Percentiles rank a stretch among this genome's conserved stretches.
phyloP scores from a whole-genome alignment of 768 basidiomycete genomes.

The Omphalotus guepiniiformis region DNA sequence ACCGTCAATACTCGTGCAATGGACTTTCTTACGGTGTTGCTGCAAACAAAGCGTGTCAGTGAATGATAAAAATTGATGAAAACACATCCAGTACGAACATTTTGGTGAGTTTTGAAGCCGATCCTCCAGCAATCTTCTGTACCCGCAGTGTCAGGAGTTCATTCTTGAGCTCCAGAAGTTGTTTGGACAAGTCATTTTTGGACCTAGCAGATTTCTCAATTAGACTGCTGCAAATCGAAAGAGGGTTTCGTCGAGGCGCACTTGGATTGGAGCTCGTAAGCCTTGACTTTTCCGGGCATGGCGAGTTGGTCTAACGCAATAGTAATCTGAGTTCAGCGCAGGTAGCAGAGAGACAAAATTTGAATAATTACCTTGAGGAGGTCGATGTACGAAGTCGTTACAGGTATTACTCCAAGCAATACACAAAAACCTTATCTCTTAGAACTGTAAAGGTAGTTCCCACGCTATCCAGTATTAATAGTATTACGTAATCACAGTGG shows the following conservation, averaged over 20 bases:
- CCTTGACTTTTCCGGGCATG: conserved; percentile 92
- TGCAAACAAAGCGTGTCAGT: conserved; percentile 26
- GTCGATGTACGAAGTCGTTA: no score
- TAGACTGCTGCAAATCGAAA: conserved; percentile 11
- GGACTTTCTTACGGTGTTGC: conserved; percentile 95
- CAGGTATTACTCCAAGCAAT: no score
- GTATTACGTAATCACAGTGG: no score
- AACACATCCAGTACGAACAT: conserved; percentile 59
- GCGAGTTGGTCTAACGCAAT: conserved; percentile 39
- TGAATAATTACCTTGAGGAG: no score
- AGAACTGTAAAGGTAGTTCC: no score
- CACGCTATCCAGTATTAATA: no score
- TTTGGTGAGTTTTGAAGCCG: conserved; percentile 93
- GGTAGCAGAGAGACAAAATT: no score
- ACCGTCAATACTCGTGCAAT: conserved; percentile 98
- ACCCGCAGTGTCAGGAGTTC: conserved; percentile 94
- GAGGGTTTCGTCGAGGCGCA: conserved; percentile 32
- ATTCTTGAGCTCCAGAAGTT: conserved; percentile 89
- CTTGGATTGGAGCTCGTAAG: conserved; percentile 96
- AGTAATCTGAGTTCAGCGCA: no score
- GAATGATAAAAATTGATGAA: conserved; percentile 6
- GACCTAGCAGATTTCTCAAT: conserved; percentile 49
- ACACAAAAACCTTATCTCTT: no score
- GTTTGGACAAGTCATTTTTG: conserved; percentile 95
- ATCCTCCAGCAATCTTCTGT: conserved; percentile 96